Conservation (phyloP, 2,329 filamentous ascomycete species). For the Bipolaris cookei region DNA sequence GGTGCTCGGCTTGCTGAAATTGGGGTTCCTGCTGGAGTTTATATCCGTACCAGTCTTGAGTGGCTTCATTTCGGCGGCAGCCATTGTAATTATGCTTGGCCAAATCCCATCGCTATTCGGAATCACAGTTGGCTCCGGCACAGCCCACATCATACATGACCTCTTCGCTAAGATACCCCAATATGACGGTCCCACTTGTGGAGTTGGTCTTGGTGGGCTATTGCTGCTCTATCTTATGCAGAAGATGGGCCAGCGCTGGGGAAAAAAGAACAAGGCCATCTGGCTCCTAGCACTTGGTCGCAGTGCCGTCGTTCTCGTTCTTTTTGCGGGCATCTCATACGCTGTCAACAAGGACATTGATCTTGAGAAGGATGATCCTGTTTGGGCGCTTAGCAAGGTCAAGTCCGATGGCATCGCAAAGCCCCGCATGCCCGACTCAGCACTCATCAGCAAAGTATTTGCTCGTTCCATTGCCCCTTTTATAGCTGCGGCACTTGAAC, state of each 20-base stretch:
- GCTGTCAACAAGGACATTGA: constrained; percentile 61
- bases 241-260: constrained; percentile 65
- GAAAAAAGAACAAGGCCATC: constrained; percentile 62
- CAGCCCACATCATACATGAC: constrained; percentile 65
- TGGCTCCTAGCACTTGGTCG: constrained; percentile 66
- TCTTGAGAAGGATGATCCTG: constrained; percentile 48
- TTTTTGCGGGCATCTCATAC: constrained; percentile 69
- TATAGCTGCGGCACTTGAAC: constrained; percentile 66
- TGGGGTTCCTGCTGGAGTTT: constrained; percentile 70
- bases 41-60: constrained; percentile 69
- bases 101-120: constrained; percentile 68
- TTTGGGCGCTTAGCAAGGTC: constrained; percentile 66
- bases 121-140: constrained; percentile 57
- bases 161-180: constrained; percentile 63
- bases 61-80: constrained; percentile 71
- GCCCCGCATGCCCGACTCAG: constrained; percentile 56
- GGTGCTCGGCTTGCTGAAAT: constrained; percentile 65
- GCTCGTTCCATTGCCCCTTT: constrained; percentile 65
- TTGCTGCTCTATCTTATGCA: constrained; percentile 64
- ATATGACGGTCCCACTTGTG: constrained; percentile 64
- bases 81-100: constrained; percentile 69
- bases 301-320: constrained; percentile 65
- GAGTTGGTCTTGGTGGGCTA: constrained; percentile 65
- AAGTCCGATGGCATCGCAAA: constrained; percentile 61
- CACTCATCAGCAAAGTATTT: constrained; percentile 61